A percentile compares a stretch with the other conserved stretches of the same genome.
Conservation (phyloP, 192 early-diverging fungal genomes). For the Chytriomyces confervae region DNA sequence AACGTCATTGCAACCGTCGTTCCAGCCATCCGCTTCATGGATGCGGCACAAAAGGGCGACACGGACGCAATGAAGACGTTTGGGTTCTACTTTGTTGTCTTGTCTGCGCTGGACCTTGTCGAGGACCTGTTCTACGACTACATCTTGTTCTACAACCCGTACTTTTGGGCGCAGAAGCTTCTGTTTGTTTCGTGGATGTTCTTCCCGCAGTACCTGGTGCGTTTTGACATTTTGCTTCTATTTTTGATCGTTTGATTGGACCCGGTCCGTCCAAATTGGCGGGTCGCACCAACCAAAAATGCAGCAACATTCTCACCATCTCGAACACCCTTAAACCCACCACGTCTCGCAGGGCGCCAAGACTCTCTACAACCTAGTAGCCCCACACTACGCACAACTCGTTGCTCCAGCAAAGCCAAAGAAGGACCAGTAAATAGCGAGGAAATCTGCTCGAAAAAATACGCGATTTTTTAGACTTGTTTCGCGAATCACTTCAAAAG, state of each 20-base stretch:
- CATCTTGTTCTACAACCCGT: slow-evolving; percentile 44
- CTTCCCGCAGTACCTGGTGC: slow-evolving; percentile 46
- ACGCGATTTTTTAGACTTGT: too few species aligned
- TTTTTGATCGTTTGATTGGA: neutral
- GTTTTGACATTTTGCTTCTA: slow-evolving; percentile 8
- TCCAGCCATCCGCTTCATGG: slow-evolving; percentile 46
- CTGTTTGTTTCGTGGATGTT: slow-evolving; percentile 38
- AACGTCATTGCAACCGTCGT: slow-evolving; percentile 42
- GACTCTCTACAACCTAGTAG: slow-evolving; percentile 38
- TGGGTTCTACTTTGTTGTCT: slow-evolving; percentile 47
- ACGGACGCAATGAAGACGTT: slow-evolving; percentile 39
- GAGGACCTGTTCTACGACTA: slow-evolving; percentile 41
- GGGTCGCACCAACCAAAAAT: neutral
- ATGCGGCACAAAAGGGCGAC: slow-evolving; percentile 44
- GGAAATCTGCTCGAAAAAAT: too few species aligned
- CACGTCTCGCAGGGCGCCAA: slow-evolving; percentile 37
- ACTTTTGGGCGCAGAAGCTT: slow-evolving; percentile 52
- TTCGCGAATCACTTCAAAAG: too few species aligned
- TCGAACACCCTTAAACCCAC: neutral
- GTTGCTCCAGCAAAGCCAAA: slow-evolving; percentile 11
- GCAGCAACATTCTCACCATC: neutral
- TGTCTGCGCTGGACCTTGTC: slow-evolving; percentile 31
- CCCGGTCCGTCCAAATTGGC: neutral
- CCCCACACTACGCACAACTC: slow-evolving; percentile 39
- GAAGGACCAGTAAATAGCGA: neutral